A percentile compares a stretch with the other conserved stretches of the same genome.
Conservation (phyloP, 1,284 basidiomycete genomes). For the Puccinia coronata region DNA sequence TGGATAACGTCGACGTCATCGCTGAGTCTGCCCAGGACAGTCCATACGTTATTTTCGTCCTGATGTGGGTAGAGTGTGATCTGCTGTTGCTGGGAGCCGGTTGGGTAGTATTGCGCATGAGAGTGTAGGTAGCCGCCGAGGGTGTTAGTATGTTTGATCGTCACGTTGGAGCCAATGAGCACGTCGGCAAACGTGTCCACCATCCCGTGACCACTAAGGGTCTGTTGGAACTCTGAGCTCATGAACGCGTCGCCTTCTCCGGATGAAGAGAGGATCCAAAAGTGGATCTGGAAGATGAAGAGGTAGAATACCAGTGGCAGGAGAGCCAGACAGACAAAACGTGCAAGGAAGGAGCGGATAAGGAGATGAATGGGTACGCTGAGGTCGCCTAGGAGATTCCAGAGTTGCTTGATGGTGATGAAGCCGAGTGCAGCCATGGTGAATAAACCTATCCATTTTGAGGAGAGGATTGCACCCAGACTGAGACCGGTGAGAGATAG, state of each 20-base stretch:
- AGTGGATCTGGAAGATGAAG: constrained; percentile 92
- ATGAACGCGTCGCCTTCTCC: constrained; percentile 99
- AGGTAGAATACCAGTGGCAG: constrained; percentile 88
- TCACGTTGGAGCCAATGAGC: constrained; percentile 77
- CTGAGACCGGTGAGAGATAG: constrained; percentile 82
- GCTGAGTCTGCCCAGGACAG: constrained; percentile 64
- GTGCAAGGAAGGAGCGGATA: constrained; percentile 79
- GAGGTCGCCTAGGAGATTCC: constrained; percentile 84
- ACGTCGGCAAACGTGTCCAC: constrained; percentile 89
- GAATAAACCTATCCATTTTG: constrained; percentile 99
- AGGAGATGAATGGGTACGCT: constrained; percentile 75
- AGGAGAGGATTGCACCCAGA: constrained; percentile 86
- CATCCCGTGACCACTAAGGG: constrained; percentile 86
- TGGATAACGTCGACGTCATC: constrained; percentile 66
- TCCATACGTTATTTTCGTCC: constrained; percentile 89
- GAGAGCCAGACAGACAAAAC: constrained; percentile 82
- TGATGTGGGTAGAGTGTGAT: constrained; percentile 95
- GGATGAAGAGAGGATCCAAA: constrained; percentile 79
- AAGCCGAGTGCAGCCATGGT: constrained; percentile 94
- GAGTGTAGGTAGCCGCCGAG: constrained; percentile 98
- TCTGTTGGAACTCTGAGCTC: constrained; percentile 98
- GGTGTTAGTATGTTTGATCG: constrained; percentile 88
- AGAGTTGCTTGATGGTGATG: constrained; percentile 81
- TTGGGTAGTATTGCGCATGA: constrained; percentile 83
- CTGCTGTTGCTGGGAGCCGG: constrained; percentile 77